phyloP scores from a whole-genome alignment of 306 rosid genomes.

The Cucumis melo region DNA sequence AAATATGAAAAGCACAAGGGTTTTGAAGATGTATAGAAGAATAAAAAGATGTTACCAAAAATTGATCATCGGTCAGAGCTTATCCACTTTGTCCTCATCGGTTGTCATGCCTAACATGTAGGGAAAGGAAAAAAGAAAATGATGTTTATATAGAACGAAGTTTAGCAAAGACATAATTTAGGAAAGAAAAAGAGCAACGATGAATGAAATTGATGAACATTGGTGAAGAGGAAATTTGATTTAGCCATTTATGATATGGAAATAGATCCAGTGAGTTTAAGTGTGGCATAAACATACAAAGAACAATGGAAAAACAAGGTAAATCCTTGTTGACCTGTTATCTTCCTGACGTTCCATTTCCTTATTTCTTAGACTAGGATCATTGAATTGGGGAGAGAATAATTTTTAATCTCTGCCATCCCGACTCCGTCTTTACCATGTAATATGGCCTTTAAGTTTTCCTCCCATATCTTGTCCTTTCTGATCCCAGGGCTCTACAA shows the following conservation, averaged over 20 bases:
- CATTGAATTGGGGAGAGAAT: constrained; percentile 42
- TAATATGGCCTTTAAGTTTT: constrained; percentile 34
- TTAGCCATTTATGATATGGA: not conserved
- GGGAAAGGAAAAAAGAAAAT: not conserved
- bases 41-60: not conserved
- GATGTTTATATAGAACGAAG: not conserved
- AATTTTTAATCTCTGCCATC: constrained; percentile 37
- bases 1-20: not conserved
- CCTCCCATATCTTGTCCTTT: constrained; percentile 50
- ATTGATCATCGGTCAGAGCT: not conserved
- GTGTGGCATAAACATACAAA: not conserved
- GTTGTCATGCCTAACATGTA: not conserved
- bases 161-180: not conserved
- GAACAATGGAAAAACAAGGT: not conserved
- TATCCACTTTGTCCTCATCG: not conserved
- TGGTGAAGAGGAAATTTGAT: not conserved
- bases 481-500: constrained; percentile 56
- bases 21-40: not conserved
- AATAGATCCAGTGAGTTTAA: not conserved
- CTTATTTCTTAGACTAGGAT: constrained; percentile 20
- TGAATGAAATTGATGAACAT: not conserved
- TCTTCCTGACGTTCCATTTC: constrained; percentile 6
- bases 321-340: not conserved
- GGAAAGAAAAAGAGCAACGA: not conserved
- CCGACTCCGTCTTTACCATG: constrained; percentile 41